These are phyloP conservation scores for Cryptosporidium andersoni DNA, from an alignment of 169 alveolate species.

Conservation along the genomic window DNA sequence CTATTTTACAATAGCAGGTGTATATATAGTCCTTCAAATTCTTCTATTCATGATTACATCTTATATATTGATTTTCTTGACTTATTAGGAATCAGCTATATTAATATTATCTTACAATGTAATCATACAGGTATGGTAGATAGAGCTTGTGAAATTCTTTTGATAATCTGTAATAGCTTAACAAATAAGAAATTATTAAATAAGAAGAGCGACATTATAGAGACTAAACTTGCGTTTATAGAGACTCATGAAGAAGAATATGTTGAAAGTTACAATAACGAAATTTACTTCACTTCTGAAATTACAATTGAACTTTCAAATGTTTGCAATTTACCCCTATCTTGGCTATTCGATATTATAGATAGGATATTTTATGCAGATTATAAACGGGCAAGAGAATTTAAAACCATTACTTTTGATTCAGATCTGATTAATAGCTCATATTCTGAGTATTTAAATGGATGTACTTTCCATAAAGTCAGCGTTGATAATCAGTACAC, in stretches of 20 bases:
- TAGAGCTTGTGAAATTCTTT: slow-evolving; percentile 5
- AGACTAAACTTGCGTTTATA: neutral
- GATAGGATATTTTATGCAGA: too few relatives aligned
- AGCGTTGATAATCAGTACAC: neutral
- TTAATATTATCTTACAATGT: slow-evolving; percentile 16
- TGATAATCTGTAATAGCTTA: neutral
- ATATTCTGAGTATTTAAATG: neutral
- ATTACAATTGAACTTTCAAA: too few relatives aligned
- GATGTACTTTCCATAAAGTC: neutral
- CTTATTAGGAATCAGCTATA: neutral
- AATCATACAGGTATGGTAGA: slow-evolving; percentile 49
- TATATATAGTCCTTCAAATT: too few relatives aligned
- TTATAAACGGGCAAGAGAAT: too few relatives aligned
- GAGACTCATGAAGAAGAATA: too few relatives aligned
- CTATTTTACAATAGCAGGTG: too few relatives aligned
- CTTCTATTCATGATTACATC: too few relatives aligned
- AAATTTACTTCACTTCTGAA: too few relatives aligned
- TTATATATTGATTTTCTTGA: neutral
- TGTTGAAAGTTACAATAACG: too few relatives aligned
- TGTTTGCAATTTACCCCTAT: too few relatives aligned
- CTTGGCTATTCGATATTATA: too few relatives aligned
- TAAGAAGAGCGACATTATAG: neutral
- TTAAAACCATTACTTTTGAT: neutral
- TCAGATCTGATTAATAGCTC: neutral
- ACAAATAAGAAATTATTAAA: neutral